These are phyloP conservation scores for Nemania diffusa DNA, from an alignment of 2,329 filamentous ascomycete species.

Conservation along the genomic window DNA sequence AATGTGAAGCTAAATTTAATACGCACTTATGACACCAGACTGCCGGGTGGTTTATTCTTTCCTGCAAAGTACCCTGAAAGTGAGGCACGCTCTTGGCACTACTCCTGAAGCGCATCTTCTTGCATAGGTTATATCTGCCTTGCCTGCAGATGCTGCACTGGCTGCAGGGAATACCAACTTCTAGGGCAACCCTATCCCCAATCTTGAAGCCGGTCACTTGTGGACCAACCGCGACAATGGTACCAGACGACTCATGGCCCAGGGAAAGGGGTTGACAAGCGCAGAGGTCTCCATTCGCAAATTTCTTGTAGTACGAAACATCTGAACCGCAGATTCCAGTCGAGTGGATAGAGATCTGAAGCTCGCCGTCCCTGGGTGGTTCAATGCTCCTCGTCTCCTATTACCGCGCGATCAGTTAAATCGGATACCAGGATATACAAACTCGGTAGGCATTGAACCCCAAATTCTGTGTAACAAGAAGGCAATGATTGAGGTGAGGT, in stretches of 20 bases:
- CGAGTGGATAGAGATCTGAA: conserved; percentile 72
- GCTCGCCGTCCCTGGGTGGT: conserved; percentile 61
- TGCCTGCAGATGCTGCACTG: conserved; percentile 56
- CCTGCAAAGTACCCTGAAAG: conserved; percentile 71
- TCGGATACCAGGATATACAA: not conserved
- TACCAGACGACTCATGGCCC: conserved; percentile 70
- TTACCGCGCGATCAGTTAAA: conserved; percentile 37
- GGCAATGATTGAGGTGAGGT: conserved; percentile 32
- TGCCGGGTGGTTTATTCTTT: conserved; percentile 70
- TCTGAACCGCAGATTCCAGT: conserved; percentile 78
- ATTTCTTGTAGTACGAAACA: conserved; percentile 77
- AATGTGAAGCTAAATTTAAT: not conserved
- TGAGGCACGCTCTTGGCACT: conserved; percentile 72
- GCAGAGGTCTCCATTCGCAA: conserved; percentile 76
- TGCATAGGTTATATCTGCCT: conserved; percentile 71
- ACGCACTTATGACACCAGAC: conserved; percentile 70
- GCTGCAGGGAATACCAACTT: conserved; percentile 54
- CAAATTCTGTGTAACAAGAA: conserved; percentile 48
- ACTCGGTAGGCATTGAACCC: conserved; percentile 3
- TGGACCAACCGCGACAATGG: conserved; percentile 66
- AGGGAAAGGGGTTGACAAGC: conserved; percentile 72
- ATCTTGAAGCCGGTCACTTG: conserved; percentile 62
- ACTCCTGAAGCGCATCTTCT: conserved; percentile 69
- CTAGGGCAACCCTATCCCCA: conserved; percentile 65
- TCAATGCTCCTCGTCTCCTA: conserved; percentile 64